phyloP scores from a whole-genome alignment of 1,284 basidiomycete genomes.

The Ustilago sp. region DNA sequence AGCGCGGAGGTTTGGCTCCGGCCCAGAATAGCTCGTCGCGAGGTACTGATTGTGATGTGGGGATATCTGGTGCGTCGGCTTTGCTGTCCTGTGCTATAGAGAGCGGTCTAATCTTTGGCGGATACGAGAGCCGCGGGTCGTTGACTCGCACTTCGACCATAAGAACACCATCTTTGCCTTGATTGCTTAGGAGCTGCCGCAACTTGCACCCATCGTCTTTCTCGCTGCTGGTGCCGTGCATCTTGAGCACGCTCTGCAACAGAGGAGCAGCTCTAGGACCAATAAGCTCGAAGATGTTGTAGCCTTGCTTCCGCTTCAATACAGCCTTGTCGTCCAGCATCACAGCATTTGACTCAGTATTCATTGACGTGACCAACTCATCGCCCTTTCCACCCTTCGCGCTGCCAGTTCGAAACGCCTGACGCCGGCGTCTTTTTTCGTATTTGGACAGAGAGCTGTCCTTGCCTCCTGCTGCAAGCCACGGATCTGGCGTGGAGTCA shows the following conservation, averaged over 20 bases:
- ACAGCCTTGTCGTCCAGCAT: conserved; percentile 20
- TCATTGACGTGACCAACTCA: neutral
- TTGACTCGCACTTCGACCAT: conserved; percentile 47
- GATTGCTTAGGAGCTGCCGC: conserved; percentile 12
- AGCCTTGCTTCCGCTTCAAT: conserved; percentile 47
- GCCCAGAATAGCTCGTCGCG: conserved; percentile 27
- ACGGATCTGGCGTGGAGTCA: conserved; percentile 47
- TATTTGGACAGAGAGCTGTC: conserved; percentile 39
- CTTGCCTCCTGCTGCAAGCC: conserved; percentile 53
- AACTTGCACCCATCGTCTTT: neutral
- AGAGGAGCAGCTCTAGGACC: conserved; percentile 51
- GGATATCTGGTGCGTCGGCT: neutral
- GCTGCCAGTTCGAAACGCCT: conserved; percentile 10
- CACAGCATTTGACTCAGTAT: neutral
- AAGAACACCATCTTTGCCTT: neutral
- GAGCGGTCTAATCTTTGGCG: conserved; percentile 39
- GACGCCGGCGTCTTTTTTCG: conserved; percentile 28
- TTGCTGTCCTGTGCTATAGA: neutral
- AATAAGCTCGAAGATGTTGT: conserved; percentile 62
- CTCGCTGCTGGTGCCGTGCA: neutral
- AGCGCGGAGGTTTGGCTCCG: conserved; percentile 41
- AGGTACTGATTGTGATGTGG: neutral
- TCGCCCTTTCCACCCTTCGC: neutral
- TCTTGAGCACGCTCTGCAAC: conserved; percentile 55
- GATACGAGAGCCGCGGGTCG: conserved; percentile 64